Base-by-base conservation (phyloP, 1,139 yeast species). In the Hyphopichia fennica region DNA sequence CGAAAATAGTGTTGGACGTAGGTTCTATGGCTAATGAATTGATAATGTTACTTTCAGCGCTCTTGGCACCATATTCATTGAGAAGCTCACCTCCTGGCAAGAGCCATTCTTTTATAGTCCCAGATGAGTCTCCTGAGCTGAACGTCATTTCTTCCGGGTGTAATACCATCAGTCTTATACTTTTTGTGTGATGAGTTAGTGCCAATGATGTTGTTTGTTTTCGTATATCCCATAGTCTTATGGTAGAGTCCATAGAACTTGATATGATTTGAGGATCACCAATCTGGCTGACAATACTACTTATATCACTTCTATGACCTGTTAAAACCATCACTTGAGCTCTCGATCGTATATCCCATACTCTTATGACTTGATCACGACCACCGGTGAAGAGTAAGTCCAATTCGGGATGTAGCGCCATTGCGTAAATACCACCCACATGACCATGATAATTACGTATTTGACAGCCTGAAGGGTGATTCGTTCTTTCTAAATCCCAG, bases 381-480 rank as follows among this genome's bases (percentile, higher is more conserved):
- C 98, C 96, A 3, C 93, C 98, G 3, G 96, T 86, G 15, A 86
- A 87, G n/a, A 95, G 67, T 11, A 93, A 62, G 54, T 91, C 96
- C 32, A 91, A 65, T 6, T 89, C 88, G 0, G 98, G 98, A 60
- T 91, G 98, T 18, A 90, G 62, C 42, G 83, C 90, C 41, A 90
- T 72, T 1, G 95, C 74, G 57, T 88, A 90, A 1, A 95, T 88
- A 3, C 96, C 96, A 17, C 96, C 88, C 23, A 89, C 74, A 64
- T 93, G 99, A 4, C 99, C 99, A 62, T 91, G 95, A 60, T 88
- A 95, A 54, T 90, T 89, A 43, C 98, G 71, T 14, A 90, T 80
- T 49, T 70, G 75, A 48, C 75, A 68, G 5, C 79, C 79, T 22
- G 68, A 60, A 1, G 65, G 52, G 1, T 88, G 83, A 53, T 81